phyloP scores from a whole-genome alignment of 2,329 filamentous ascomycete genomes.

The Aureobasidium namibiae region DNA sequence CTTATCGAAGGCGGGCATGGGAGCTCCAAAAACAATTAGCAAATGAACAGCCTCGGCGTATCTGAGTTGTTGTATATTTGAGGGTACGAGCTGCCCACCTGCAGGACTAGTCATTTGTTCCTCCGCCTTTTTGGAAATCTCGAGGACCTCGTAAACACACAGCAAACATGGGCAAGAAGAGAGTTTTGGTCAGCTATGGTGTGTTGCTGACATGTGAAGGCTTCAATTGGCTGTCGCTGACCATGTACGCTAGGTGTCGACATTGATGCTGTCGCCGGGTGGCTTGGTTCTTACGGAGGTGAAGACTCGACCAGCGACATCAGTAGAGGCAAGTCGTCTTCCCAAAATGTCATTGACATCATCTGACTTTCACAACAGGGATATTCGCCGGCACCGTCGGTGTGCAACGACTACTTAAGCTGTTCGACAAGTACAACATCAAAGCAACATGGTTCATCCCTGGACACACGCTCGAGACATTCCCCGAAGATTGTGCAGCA shows the following conservation, averaged over 20 bases:
- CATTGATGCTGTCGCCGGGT: conserved; percentile 64
- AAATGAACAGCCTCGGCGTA: no score
- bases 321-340: conserved; percentile 39
- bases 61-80: no score
- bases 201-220: neutral
- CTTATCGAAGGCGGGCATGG: neutral
- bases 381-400: conserved; percentile 60
- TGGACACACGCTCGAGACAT: conserved; percentile 54
- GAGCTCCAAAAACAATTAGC: no score
- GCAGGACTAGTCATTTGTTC: no score
- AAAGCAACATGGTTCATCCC: conserved; percentile 59
- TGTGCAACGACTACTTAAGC: conserved; percentile 55
- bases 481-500: conserved; percentile 54
- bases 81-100: no score
- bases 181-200: conserved; percentile 21
- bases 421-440: conserved; percentile 63
- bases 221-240: neutral
- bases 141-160: neutral
- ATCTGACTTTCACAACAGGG: conserved; percentile 28
- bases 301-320: conserved; percentile 65
- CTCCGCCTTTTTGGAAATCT: neutral
- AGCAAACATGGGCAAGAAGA: conserved; percentile 20
- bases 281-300: conserved; percentile 66
- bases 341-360: no score
- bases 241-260: conserved; percentile 40